Evolutionary conservation across 345 rosid species (phyloP).

Genomic region (Ceriops decandra): DNA sequence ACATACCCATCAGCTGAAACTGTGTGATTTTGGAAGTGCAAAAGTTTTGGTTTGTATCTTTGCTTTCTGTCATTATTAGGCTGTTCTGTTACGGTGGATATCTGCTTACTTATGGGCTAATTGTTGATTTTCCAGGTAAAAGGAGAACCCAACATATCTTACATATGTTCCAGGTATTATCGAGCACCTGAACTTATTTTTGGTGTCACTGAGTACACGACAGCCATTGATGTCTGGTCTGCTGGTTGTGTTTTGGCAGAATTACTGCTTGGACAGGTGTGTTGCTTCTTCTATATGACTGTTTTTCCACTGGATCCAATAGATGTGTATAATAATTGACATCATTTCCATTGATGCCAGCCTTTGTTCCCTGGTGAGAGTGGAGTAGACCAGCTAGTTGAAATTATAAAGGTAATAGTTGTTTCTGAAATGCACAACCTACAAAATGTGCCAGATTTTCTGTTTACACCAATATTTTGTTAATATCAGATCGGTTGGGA

Average conservation of each 20-base stretch:
- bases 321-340: not conserved
- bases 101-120: conserved; percentile 4
- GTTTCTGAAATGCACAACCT: not conserved
- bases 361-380: conserved; percentile 98
- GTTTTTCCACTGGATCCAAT: not conserved
- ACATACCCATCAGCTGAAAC: conserved; percentile 92
- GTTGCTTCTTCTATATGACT: conserved; percentile 1
- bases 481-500: not conserved
- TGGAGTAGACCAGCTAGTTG: conserved; percentile 97
- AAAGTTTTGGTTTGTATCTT: conserved; percentile 76
- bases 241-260: conserved; percentile 98
- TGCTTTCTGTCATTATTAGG: not conserved
- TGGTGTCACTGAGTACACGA: conserved; percentile 93
- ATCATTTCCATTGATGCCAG: conserved; percentile 37
- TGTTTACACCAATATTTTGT: not conserved
- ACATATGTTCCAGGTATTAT: conserved; percentile 96
- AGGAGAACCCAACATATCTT: conserved; percentile 95
- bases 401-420: conserved; percentile 78
- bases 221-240: conserved; percentile 98
- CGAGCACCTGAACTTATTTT: conserved; percentile 98
- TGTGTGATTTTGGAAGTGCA: conserved; percentile 97
- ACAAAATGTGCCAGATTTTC: conserved; percentile 1
- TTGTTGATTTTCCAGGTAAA: conserved; percentile 54
- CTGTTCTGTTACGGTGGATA: not conserved
- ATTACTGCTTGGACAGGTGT: conserved; percentile 87